These are phyloP conservation scores for Pelargonium myrrhifolium DNA, from an alignment of 441 rosid genomes.

Conservation along the genomic window DNA sequence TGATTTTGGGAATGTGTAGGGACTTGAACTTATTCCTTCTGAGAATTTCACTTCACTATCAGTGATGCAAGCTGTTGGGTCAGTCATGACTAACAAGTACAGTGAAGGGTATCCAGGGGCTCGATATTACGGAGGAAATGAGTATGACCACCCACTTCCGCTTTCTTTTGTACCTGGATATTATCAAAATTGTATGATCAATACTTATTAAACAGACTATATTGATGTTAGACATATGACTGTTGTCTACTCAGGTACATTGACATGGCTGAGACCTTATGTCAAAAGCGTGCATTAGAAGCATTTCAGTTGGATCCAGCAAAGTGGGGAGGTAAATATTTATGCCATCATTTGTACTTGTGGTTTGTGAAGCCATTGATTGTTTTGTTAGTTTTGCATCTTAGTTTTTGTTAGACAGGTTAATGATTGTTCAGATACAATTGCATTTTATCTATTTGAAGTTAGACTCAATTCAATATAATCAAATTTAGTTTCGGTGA, in stretches of 20 bases:
- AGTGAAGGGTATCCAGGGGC: conserved; percentile 98
- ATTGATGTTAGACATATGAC: background rate
- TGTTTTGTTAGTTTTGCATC: background rate
- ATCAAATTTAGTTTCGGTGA: background rate
- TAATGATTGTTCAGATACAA: background rate
- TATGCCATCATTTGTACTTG: background rate
- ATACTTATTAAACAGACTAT: background rate
- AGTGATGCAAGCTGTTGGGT: conserved; percentile 94
- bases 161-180: background rate
- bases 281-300: conserved; percentile 89
- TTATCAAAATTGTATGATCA: background rate
- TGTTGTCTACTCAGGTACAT: conserved; percentile 54
- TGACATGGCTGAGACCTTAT: conserved; percentile 87
- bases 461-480: background rate
- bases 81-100: conserved; percentile 90
- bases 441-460: background rate
- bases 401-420: background rate
- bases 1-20: conserved; percentile 33
- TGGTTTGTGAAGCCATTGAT: background rate
- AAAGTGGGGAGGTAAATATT: conserved; percentile 84
- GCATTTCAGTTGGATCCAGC: conserved; percentile 78
- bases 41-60: conserved; percentile 90
- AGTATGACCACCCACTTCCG: conserved; percentile 39
- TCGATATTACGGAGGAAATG: conserved; percentile 92
- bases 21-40: conserved; percentile 82